phyloP scores from a whole-genome alignment of 371 early-diverging fungal species.

The Apophysomyces variabilis region DNA sequence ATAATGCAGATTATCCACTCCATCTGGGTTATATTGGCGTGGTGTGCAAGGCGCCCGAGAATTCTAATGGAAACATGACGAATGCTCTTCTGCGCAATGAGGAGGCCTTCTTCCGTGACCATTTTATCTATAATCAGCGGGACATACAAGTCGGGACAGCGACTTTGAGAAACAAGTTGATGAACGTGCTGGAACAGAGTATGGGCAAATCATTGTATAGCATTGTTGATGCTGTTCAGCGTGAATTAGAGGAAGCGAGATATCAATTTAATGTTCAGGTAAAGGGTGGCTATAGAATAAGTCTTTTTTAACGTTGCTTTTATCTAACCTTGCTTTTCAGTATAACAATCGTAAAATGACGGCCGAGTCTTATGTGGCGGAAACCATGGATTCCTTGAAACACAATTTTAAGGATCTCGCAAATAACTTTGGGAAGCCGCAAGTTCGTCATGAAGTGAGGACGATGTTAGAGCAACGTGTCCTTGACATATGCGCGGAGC shows the following conservation, averaged over 20 bases:
- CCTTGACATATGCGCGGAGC: constrained; percentile 87
- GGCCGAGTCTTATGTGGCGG: constrained; percentile 95
- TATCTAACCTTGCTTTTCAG: not conserved
- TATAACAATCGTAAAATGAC: constrained; percentile 94
- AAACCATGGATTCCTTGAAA: constrained; percentile 91
- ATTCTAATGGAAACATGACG: constrained; percentile 54
- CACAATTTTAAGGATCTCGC: constrained; percentile 92
- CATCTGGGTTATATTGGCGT: constrained; percentile 98
- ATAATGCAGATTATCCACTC: constrained; percentile 91
- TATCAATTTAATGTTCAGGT: constrained; percentile 96
- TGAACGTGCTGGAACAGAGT: constrained; percentile 88
- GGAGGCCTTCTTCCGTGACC: constrained; percentile 70
- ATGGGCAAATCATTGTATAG: constrained; percentile 86
- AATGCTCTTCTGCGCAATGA: constrained; percentile 74
- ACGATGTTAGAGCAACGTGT: constrained; percentile 88
- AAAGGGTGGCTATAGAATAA: not conserved
- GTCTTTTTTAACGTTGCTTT: not conserved
- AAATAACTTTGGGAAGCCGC: constrained; percentile 86
- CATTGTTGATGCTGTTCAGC: constrained; percentile 89
- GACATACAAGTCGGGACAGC: constrained; percentile 84
- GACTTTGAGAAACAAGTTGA: constrained; percentile 80
- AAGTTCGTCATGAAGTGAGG: constrained; percentile 88
- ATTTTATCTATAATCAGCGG: constrained; percentile 63
- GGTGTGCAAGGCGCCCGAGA: constrained; percentile 78
- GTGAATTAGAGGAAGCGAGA: constrained; percentile 90